Evolutionary conservation across 768 basidiomycete genomes (phyloP).

Genomic region (Mycena indigotica): DNA sequence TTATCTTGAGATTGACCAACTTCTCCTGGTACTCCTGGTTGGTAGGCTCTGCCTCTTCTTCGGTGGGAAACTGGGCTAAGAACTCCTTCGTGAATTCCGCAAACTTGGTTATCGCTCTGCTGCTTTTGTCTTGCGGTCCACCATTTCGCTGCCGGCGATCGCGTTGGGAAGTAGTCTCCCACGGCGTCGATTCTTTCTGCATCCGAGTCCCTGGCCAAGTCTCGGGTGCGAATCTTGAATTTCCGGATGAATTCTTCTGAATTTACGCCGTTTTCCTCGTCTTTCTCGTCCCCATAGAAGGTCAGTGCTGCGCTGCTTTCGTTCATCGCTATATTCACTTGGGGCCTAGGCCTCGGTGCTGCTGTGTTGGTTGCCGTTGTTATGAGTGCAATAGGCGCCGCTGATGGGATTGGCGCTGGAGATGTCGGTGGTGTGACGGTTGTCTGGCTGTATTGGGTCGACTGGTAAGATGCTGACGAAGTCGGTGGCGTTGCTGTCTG

Average conservation of each 20-base stretch:
- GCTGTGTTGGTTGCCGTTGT: neutral
- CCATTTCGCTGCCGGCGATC: slow-evolving; percentile 13
- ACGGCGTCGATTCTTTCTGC: neutral
- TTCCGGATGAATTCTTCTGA: slow-evolving; percentile 5
- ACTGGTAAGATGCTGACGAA: too few relatives aligned
- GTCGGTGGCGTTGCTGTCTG: too few relatives aligned
- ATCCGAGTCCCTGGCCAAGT: neutral
- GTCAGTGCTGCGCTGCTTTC: too few relatives aligned
- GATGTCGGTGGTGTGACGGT: neutral
- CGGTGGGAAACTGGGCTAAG: neutral
- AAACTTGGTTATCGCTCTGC: neutral
- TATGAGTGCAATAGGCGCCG: too few relatives aligned
- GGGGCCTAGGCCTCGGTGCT: neutral
- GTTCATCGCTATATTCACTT: neutral
- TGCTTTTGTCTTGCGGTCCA: neutral
- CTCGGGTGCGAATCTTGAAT: slow-evolving; percentile 12
- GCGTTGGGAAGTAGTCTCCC: slow-evolving; percentile 7
- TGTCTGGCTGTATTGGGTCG: too few relatives aligned
- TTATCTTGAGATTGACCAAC: slow-evolving; percentile 13
- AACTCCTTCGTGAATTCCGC: neutral
- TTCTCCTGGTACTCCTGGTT: slow-evolving; percentile 19
- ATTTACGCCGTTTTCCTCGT: neutral
- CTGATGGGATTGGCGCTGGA: neutral
- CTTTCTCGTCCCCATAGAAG: slow-evolving; percentile 2
- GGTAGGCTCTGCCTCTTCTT: slow-evolving; percentile 3